phyloP scores from a whole-genome alignment of 371 early-diverging fungal genomes.

The Zychaea mexicana region DNA sequence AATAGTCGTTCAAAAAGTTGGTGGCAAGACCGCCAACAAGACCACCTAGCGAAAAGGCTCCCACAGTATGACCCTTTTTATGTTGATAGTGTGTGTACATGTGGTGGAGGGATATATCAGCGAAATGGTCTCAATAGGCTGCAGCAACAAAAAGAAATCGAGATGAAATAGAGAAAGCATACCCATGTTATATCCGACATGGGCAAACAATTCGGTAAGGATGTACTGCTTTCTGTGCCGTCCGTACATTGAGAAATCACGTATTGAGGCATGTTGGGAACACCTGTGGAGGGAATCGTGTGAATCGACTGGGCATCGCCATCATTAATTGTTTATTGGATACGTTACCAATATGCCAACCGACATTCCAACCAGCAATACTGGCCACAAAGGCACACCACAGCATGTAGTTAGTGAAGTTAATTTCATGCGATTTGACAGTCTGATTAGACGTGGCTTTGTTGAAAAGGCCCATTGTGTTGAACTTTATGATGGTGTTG shows the following conservation, averaged over 20 bases:
- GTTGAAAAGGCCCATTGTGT: neutral
- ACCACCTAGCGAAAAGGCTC: conserved; percentile 50
- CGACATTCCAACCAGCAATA: conserved; percentile 14
- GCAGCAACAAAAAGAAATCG: neutral
- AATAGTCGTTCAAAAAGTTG: conserved; percentile 39
- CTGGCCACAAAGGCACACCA: conserved; percentile 14
- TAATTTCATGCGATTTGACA: conserved; percentile 7
- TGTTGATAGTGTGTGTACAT: too few species aligned
- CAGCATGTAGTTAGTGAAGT: conserved; percentile 6
- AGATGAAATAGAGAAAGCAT: neutral
- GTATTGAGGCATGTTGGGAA: conserved; percentile 47
- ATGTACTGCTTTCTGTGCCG: conserved; percentile 18
- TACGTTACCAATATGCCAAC: conserved; percentile 19
- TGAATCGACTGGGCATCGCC: too few species aligned
- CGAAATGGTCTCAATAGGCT: neutral
- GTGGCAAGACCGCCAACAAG: conserved; percentile 45
- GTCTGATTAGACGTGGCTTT: neutral
- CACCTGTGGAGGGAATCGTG: conserved; percentile 23
- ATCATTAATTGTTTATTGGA: too few species aligned
- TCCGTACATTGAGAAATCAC: conserved; percentile 41
- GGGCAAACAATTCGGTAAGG: conserved; percentile 44
- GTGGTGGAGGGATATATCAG: neutral
- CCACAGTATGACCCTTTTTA: conserved; percentile 44
- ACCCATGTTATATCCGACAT: conserved; percentile 40
- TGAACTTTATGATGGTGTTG: neutral